Evolutionary conservation across 2,329 filamentous ascomycete genomes (phyloP), one percentile per base, ranked within the genome.

Genomic region (Botrytis squamosa): DNA sequence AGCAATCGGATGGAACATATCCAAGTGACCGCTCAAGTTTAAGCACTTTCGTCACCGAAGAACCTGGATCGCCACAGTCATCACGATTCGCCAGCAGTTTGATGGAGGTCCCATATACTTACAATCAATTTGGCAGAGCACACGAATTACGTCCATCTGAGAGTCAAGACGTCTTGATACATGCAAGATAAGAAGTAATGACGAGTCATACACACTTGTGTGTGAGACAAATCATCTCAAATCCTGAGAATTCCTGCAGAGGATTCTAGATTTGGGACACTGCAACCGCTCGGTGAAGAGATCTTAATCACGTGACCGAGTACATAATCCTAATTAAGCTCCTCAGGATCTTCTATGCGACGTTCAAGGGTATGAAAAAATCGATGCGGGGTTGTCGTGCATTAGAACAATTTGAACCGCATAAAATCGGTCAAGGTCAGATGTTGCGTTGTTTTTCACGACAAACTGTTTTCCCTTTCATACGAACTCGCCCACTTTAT

Each of bases 371-470:
- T 69, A 69, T 44, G 66, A 69, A 59, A 67, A 52, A 55, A 38
- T 57, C 18, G 25, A 69, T 69, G 66, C 66, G 66, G 66, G 65
- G 65, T 68, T 49, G 22, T 25, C 38, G 29, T 68, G 49, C 49
- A 68, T 68, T 65, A 52, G 36, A 16, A 71, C 59, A 60, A 66
- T 65, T 66, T 29, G 62, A 49, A 65, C 18, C 40, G 69, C 69
- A 71, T 71, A 71, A 71, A 71, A 65, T 71, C 69, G 69, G 69
- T 71, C 69, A 71, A 65, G 62, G 22, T 65, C 59, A 66, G 44
- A 71, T 63, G 46, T 42, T 71, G 69, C 44, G 44, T 52, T 65
- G 69, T 65, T 69, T 68, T n/a, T 59, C 49, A 69, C 49, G 66
- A 69, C 49, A 69, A 69, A 69, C 66, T 69, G 29, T 71, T 52